Evolutionary conservation across 345 rosid species (phyloP).

Genomic region (Eucalyptus curtisii): DNA sequence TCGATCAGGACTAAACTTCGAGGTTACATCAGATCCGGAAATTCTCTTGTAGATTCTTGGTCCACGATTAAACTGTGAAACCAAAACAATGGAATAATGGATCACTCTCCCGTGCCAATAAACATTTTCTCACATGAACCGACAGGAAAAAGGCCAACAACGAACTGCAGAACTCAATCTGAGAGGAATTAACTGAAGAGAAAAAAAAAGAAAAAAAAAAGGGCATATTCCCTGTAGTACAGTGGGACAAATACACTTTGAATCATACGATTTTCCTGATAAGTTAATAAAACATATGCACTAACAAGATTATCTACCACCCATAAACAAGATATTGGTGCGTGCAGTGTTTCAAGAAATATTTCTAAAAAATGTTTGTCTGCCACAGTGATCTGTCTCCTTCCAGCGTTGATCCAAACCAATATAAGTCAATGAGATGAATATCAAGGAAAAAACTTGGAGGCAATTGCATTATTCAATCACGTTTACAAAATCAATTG

Average conservation of each 20-base stretch:
- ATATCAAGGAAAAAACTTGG: background rate
- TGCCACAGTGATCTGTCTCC: background rate
- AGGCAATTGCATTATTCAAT: background rate
- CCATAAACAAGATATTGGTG: background rate
- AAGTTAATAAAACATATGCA: background rate
- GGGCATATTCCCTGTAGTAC: background rate
- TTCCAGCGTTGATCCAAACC: background rate
- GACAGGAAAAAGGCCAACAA: background rate
- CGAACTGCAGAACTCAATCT: background rate
- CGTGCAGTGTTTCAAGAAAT: background rate
- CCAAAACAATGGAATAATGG: background rate
- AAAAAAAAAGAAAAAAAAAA: background rate
- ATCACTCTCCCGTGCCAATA: background rate
- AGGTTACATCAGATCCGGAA: slow-evolving; percentile 46
- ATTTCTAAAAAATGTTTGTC: background rate
- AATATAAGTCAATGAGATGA: background rate
- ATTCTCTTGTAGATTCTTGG: slow-evolving; percentile 52
- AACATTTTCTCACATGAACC: background rate
- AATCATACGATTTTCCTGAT: background rate
- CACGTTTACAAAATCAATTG: background rate
- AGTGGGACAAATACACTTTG: background rate
- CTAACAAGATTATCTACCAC: background rate
- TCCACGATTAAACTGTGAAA: slow-evolving; percentile 54
- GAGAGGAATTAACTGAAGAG: background rate
- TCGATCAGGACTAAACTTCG: slow-evolving; percentile 46